A percentile compares a stretch with the other conserved stretches of the same genome.
These are phyloP conservation scores for Acrasis kona DNA, from an alignment of 78 protist species.

Conservation along the genomic window DNA sequence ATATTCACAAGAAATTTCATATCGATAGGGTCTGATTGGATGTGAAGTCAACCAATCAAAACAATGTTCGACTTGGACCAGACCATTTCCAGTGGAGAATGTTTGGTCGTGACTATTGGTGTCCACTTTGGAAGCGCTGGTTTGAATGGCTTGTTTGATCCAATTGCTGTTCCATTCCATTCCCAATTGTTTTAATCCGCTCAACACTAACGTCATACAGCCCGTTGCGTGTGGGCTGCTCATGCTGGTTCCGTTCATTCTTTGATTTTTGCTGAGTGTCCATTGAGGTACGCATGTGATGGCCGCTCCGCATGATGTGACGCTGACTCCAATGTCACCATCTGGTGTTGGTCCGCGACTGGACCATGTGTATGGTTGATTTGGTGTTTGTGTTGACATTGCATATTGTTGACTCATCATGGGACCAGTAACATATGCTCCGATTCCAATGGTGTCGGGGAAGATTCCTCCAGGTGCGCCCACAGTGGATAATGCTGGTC, in stretches of 20 bases:
- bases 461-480: constrained; percentile 53
- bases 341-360: constrained; percentile 58
- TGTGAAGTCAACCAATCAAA: not conserved
- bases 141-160: not conserved
- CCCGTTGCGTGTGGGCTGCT: constrained; percentile 47
- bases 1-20: too few relatives aligned
- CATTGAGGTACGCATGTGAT: constrained; percentile 58
- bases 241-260: constrained; percentile 78
- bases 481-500: constrained; percentile 49
- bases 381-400: not conserved
- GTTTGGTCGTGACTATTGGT: not conserved
- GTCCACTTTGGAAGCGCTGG: too few relatives aligned
- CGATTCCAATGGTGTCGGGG: constrained; percentile 38
- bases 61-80: not conserved
- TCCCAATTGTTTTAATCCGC: constrained; percentile 9
- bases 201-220: constrained; percentile 26
- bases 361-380: constrained; percentile 73
- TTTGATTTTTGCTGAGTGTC: constrained; percentile 21
- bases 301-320: constrained; percentile 75
- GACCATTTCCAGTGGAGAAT: not conserved
- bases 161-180: not conserved
- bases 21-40: too few relatives aligned
- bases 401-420: constrained; percentile 46
- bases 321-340: constrained; percentile 29
- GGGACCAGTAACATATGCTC: constrained; percentile 30